Conservation (phyloP, 306 rosid genomes). For the Acacia melanoxylon region DNA sequence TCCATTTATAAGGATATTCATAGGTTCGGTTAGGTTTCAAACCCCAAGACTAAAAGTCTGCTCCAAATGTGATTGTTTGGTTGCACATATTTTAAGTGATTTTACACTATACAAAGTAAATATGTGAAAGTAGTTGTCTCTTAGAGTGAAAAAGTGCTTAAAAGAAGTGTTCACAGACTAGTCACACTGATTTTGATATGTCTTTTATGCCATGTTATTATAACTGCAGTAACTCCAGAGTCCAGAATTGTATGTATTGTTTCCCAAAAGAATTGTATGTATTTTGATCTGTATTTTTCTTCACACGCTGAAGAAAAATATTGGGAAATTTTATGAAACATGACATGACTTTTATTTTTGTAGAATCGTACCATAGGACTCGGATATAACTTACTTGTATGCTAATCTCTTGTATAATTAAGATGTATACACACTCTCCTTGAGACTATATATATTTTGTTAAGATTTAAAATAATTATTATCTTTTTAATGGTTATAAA, state of each 20-base stretch:
- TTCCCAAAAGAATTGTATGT: too few relatives aligned
- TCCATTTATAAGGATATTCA: neutral
- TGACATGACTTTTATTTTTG: neutral
- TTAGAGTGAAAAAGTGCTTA: neutral
- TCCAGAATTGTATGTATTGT: neutral
- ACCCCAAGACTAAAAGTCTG: neutral
- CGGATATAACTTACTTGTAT: neutral
- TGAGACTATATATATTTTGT: neutral
- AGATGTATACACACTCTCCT: neutral
- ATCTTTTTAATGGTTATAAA: neutral
- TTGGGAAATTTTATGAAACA: neutral
- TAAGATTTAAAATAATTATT: neutral
- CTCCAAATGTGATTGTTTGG: neutral
- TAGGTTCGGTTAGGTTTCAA: neutral
- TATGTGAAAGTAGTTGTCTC: neutral
- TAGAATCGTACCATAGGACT: neutral
- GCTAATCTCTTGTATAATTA: neutral
- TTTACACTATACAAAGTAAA: too few relatives aligned
- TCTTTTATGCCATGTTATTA: neutral
- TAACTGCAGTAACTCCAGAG: neutral
- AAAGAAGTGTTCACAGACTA: neutral
- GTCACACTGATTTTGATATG: neutral
- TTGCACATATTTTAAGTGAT: too few relatives aligned
- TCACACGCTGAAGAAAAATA: conserved; percentile 1
- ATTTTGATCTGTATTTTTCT: too few relatives aligned